These are phyloP conservation scores for Apodospora peruviana DNA, from an alignment of 495 filamentous ascomycete species.

Conservation along the genomic window DNA sequence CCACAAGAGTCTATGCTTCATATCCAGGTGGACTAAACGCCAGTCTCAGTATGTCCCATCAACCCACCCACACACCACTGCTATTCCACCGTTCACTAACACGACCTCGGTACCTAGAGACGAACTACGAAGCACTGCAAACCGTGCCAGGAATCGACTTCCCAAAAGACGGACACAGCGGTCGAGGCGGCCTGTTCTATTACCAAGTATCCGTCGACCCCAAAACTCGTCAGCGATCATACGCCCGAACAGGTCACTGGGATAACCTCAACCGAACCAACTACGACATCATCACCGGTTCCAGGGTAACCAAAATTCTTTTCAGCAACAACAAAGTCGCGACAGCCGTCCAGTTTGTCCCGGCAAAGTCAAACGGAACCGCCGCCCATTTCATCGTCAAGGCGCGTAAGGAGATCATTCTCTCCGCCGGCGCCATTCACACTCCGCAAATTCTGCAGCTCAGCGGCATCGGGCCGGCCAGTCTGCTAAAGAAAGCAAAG, in stretches of 20 bases:
- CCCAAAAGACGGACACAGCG: constrained; percentile 21
- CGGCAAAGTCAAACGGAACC: not conserved
- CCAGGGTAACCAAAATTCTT: constrained; percentile 22
- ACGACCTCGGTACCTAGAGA: constrained; percentile 20
- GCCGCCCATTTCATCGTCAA: constrained; percentile 13
- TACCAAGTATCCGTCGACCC: constrained; percentile 30
- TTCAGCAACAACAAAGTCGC: constrained; percentile 15
- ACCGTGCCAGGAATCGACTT: constrained; percentile 9
- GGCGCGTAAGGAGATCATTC: constrained; percentile 46
- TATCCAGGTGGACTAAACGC: constrained; percentile 1
- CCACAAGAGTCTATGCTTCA: not conserved
- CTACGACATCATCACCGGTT: constrained; percentile 26
- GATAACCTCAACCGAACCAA: constrained; percentile 20
- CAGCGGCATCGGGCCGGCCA: constrained; percentile 41
- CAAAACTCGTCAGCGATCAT: constrained; percentile 24
- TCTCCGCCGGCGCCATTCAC: constrained; percentile 48
- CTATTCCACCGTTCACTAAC: too few species aligned
- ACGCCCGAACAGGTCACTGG: constrained; percentile 30
- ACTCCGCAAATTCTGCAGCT: constrained; percentile 48
- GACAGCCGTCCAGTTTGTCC: constrained; percentile 1
- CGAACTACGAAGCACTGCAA: constrained; percentile 24
- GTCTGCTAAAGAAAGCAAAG: constrained; percentile 31
- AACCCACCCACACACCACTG: not conserved
- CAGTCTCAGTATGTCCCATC: not conserved
- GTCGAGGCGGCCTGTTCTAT: constrained; percentile 26